Base-by-base conservation (phyloP, 2,329 filamentous ascomycete genomes). In the Fusarium duplospermum region DNA sequence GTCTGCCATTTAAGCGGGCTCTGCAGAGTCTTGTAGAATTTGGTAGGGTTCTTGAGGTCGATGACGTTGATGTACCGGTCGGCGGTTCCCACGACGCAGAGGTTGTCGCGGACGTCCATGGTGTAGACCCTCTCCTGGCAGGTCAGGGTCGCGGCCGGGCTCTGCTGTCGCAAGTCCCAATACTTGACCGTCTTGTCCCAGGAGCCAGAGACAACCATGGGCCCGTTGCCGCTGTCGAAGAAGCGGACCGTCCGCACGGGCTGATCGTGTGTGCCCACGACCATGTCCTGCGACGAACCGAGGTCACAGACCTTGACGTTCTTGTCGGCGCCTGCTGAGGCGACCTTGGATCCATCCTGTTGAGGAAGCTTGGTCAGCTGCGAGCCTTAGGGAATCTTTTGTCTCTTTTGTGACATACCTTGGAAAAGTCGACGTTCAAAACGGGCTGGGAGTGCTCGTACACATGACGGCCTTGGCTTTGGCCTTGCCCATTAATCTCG, bases 1-100 rank as follows among this genome's bases (percentile, higher is more conserved):
- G 96, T 99, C 88, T 99, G 96, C 94, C 95, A 99, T 86, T 99
- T 99, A 52, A 99, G 89, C 4, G 96, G 96, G 80, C 94, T 98
- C 84, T 98, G 94, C 60, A 98, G 89, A 11, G 94, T 96, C 89
- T 99, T 99, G 90, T 97, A 98, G 84, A 98, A 94, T 78, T 94
- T 94, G 62, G 90, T 90, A 5, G 96, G 96, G 70, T 97, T 92
- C 81, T 93, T 92, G 64, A 99, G 90, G 84, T 98, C 95, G 84
- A 99, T 88, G 72, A 99, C 93, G 82, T 98, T 95, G 87, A 99
- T 97, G 84, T 97, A 97, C 70, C 96, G 91, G 81, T 99, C 96
- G 14, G 96, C 96, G 1, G 95, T 98, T 71, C 93, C 96, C 66
- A 98, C 88, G 22, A 99, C 96, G 47, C 98, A 90, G 60, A 99